These are phyloP conservation scores for Solanum tacnaense DNA, from an alignment of 257 asterid species.

Conservation along the genomic window DNA sequence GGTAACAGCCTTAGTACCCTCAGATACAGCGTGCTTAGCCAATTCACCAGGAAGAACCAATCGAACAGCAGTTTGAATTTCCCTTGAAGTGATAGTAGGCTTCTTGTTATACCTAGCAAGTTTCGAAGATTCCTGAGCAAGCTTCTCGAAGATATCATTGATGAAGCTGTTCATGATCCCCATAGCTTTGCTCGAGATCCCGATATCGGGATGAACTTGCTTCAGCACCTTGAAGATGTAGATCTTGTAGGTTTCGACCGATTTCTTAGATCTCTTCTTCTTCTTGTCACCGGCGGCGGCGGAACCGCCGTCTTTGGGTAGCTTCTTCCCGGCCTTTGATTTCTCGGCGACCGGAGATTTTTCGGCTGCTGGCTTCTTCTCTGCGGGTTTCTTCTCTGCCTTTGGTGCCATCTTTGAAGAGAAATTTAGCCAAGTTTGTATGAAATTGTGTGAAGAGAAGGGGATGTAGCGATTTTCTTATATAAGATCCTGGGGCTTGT, in stretches of 20 bases:
- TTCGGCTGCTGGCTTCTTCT: conserved; percentile 10
- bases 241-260: background rate
- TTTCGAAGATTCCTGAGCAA: background rate
- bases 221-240: conserved; percentile 13
- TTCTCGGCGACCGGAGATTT: conserved; percentile 2
- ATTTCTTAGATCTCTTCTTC: conserved; percentile 1
- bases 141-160: conserved; percentile 12
- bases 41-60: conserved; percentile 13
- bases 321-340: conserved; percentile 6
- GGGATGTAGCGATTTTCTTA: background rate
- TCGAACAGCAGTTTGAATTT: conserved; percentile 10
- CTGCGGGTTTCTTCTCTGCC: conserved; percentile 10
- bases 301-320: background rate
- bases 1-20: conserved; percentile 10
- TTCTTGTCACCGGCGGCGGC: background rate
- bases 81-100: conserved; percentile 3
- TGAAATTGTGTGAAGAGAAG: background rate
- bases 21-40: conserved; percentile 9
- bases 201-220: conserved; percentile 7
- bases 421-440: no score
- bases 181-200: conserved; percentile 6
- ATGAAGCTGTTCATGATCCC: conserved; percentile 14
- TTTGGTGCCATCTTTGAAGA: conserved; percentile 12
- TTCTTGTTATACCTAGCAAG: conserved; percentile 9
- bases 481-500: background rate